These are phyloP conservation scores for Prasinococcaceae sp. DNA, from an alignment of 139 green algal genomes.

Conservation along the genomic window DNA sequence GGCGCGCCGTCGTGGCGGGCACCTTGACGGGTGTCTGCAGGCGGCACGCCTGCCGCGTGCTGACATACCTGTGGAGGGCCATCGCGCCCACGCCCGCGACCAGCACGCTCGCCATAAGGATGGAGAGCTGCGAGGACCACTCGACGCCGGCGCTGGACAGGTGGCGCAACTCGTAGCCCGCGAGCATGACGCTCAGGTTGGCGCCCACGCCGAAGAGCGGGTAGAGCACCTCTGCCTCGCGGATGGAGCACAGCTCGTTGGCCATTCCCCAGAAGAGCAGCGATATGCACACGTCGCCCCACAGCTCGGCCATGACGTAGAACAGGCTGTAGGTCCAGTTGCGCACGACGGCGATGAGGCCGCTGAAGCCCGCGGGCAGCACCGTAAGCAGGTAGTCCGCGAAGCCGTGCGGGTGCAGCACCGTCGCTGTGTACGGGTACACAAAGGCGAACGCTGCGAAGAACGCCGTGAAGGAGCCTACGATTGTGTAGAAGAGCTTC, in stretches of 20 bases:
- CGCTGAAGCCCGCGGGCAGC: constrained; percentile 61
- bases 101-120: no score
- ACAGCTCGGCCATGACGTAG: constrained; percentile 99
- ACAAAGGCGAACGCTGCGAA: constrained; percentile 90
- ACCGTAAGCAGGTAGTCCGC: constrained; percentile 56
- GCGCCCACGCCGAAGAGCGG: constrained; percentile 94
- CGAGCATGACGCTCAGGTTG: constrained; percentile 97
- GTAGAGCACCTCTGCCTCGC: constrained; percentile 98
- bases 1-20: no score
- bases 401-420: constrained; percentile 77
- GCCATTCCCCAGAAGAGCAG: constrained; percentile 92
- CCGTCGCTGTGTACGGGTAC: constrained; percentile 72
- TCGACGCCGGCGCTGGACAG: no score
- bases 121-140: no score
- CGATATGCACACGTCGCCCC: constrained; percentile 95
- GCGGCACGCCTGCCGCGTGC: no score
- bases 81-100: no score
- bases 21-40: no score
- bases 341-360: constrained; percentile 91
- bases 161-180: constrained; percentile 87
- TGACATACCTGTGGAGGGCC: no score
- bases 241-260: constrained; percentile 29
- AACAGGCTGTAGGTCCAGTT: constrained; percentile 99
- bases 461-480: constrained; percentile 97
- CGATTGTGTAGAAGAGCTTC: constrained; percentile 92